Base-by-base conservation (phyloP, 768 basidiomycete genomes). In the Pilatotrama ljubarskyi region DNA sequence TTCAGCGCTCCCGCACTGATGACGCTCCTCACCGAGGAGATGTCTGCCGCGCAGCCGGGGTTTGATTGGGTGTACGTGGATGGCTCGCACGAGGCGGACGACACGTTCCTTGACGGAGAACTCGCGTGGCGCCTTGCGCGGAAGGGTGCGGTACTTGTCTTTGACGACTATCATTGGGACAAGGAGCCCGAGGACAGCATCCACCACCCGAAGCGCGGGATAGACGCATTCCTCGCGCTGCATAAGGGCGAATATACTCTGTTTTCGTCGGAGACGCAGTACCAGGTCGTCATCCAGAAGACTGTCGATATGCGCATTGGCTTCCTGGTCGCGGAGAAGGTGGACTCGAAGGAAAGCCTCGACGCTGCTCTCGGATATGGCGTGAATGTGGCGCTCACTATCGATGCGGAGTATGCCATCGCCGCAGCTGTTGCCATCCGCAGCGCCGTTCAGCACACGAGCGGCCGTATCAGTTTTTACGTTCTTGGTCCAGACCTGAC, bases 51-150 rank as follows among this genome's bases (percentile, higher is more conserved):
- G 0, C 32, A 67, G 1, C 71, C 78, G 17, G 84, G 84, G 1
- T 86, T 80, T 61, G 82, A 85, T 61, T 86, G 81, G 79, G 71
- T 85, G 15, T 85, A 86, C 62, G 66, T 85, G 46, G 83, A 85
- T 56, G 84, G 84, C 4, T 83, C 82, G 7, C 84, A 84, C 66
- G 78, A 81, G 52, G 81, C 84, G 8, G 82, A 82, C 60, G 85
- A 85, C 62, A 84, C 82, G 0, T 71, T 85, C 48, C 74, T 85
- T n/a, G 85, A 86, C 64, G 84, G 78, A 8, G 85, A 85, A 68
- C 69, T 85, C 32, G 78, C 76, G 1, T 85, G 84, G 84, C 74
- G 85, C 5, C 70, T 86, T 17, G 80, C 83, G 2, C 73, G 75
- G 52, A 74, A 78, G 32, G 80, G 77, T 7, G 81, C 81, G 5